Evolutionary conservation across 2,329 filamentous ascomycete species (phyloP).

Genomic region (Sarocladium oryzae): DNA sequence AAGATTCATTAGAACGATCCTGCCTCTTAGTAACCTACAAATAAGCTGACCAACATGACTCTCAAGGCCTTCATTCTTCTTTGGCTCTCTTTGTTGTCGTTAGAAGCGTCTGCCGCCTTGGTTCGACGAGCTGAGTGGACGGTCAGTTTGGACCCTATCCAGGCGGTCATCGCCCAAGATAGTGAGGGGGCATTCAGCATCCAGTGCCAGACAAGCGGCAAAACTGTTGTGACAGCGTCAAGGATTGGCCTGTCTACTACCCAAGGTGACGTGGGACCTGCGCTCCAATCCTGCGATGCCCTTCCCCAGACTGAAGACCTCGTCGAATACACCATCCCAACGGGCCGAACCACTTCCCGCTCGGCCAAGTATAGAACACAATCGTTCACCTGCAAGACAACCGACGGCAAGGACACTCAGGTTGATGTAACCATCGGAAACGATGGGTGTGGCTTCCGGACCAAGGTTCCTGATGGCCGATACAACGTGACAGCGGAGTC

Average conservation of each 20-base stretch:
- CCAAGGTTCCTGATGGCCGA: slow-evolving; percentile 4
- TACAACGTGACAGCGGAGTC: not conserved
- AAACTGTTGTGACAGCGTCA: not conserved
- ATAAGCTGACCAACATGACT: too few relatives aligned
- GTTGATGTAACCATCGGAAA: not conserved
- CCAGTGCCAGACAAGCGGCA: not conserved
- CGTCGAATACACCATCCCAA: not conserved
- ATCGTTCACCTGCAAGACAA: not conserved
- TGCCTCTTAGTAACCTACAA: too few relatives aligned
- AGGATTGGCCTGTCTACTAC: not conserved
- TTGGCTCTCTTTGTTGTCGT: not conserved
- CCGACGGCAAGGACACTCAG: not conserved
- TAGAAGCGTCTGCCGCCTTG: not conserved
- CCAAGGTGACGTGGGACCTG: not conserved
- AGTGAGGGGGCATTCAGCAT: not conserved
- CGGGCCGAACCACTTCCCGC: not conserved
- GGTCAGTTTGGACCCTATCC: not conserved
- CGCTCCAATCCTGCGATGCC: not conserved
- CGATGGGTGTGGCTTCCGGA: not conserved
- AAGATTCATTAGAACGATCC: too few relatives aligned
- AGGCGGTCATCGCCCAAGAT: not conserved
- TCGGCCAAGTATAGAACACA: slow-evolving; percentile 1
- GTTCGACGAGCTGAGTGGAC: not conserved
- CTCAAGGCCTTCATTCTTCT: not conserved
- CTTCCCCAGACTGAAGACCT: not conserved